Base-by-base conservation (phyloP, 371 early-diverging fungal species). In the Capillidium rhysosporum region DNA sequence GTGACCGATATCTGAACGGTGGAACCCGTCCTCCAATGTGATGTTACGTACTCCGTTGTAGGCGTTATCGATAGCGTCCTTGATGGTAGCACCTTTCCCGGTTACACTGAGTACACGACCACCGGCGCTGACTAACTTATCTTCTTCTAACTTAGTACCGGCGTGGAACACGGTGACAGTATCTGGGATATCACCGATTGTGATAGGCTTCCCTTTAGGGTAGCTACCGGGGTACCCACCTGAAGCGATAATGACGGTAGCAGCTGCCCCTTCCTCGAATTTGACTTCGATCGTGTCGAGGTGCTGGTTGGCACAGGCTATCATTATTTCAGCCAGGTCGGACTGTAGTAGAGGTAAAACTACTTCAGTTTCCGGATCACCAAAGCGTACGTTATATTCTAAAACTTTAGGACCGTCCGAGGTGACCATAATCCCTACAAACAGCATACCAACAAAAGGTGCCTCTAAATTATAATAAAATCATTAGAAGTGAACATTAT, bases 341-440 rank as follows among this genome's bases (percentile, higher is more conserved):
- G 84, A 80, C 57, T 76, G 76, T 46, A 97, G 68, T 34, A 97
- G 70, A 23, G 93, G 94, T 53, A 97, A 70, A 3, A 92, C 84
- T 8, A 84, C 91, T 65, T 97, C 89, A 14, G 94, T 94, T 65
- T 97, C 97, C 24, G 97, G 97, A 60, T 97, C 97, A 30, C 97
- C 97, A 56, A 97, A 94, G 24, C 97, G 82, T 57, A 87, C 86
- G 63, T 97, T 97, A 77, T 84, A 97, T 67, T 97, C 97, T 40
- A 97, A 72, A 1, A 91, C 87, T 71, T 89, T 91, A 56, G 89
- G 86, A 8, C 94, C 93, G 18, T 72, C 63, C 20, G 65, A 63
- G 1, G 94, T 93, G 56, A 97, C 67, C 90, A 97, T 97, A 52
- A 94, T 72, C 28, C 97, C 97, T 18, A 91, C 92, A 69, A 92